Percentiles rank a stretch among this genome's conserved stretches.
Evolutionary conservation across 1,139 yeast genomes (phyloP).

Genomic region (Tardiomyces digboiensis): DNA sequence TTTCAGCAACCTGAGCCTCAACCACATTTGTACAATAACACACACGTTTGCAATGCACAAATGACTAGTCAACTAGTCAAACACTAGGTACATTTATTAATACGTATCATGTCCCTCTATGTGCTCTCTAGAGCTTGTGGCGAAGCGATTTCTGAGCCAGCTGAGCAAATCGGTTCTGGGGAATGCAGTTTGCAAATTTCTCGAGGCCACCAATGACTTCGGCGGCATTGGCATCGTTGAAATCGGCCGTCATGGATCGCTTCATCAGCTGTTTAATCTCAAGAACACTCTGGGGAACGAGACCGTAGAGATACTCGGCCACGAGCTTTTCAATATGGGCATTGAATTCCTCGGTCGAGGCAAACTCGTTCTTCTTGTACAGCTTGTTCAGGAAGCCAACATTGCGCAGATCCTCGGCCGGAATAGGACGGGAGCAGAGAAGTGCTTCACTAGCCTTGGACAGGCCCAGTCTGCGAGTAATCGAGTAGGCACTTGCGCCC

Average conservation of each 20-base stretch:
- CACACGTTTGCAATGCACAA: too few relatives aligned
- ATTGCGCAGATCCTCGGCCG: slow-evolving; percentile 46
- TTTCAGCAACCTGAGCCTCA: slow-evolving; percentile 5
- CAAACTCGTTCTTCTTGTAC: slow-evolving; percentile 35
- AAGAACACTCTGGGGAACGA: slow-evolving; percentile 47
- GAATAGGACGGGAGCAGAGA: slow-evolving; percentile 56
- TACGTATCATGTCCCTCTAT: too few relatives aligned
- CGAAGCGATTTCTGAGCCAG: slow-evolving; percentile 27
- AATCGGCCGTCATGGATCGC: slow-evolving; percentile 29
- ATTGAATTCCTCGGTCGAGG: slow-evolving; percentile 53
- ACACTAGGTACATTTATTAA: too few relatives aligned
- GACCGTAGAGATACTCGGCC: slow-evolving; percentile 26
- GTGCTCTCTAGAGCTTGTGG: slow-evolving; percentile 6
- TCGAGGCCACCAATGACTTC: slow-evolving; percentile 63
- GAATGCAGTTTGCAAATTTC: slow-evolving; percentile 65
- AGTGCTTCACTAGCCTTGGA: slow-evolving; percentile 69
- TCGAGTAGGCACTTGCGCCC: slow-evolving; percentile 65
- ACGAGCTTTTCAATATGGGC: slow-evolving; percentile 38
- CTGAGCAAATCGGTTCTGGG: slow-evolving; percentile 57
- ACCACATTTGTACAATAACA: neutral
- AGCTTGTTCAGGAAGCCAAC: slow-evolving; percentile 57
- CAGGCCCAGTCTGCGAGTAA: slow-evolving; percentile 64
- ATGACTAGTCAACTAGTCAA: too few relatives aligned
- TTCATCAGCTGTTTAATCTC: slow-evolving; percentile 31
- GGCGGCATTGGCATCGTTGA: slow-evolving; percentile 44